Evolutionary conservation across 1,284 basidiomycete species (phyloP).

Genomic region (Fomes fomentarius): DNA sequence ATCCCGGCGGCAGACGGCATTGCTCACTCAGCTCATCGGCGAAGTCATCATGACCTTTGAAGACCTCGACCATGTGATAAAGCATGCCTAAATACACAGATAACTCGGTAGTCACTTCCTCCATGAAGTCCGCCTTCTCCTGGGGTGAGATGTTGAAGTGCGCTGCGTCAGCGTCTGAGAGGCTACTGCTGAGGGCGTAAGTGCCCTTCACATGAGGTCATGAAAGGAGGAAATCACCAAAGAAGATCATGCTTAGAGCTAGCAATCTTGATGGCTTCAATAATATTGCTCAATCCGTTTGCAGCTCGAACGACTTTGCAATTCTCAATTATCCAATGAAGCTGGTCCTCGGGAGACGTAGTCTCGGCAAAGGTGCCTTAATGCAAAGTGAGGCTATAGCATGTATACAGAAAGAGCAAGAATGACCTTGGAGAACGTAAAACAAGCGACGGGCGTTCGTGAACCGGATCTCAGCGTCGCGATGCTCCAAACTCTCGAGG

Average conservation of each 20-base stretch:
- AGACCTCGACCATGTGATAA: conserved; percentile 92
- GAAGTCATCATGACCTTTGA: conserved; percentile 90
- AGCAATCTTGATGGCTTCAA: conserved; percentile 90
- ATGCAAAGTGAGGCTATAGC: conserved; percentile 6
- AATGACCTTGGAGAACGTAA: conserved; percentile 88
- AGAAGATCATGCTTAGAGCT: conserved; percentile 87
- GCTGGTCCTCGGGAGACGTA: conserved; percentile 88
- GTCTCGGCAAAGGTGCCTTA: conserved; percentile 92
- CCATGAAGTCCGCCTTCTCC: conserved; percentile 79
- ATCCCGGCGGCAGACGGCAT: conserved; percentile 15
- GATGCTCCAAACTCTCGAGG: conserved; percentile 85
- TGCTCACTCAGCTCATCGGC: conserved; percentile 92
- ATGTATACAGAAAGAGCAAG: background rate
- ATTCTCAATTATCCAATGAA: conserved; percentile 96
- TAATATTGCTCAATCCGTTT: conserved; percentile 84
- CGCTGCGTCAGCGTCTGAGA: conserved; percentile 71
- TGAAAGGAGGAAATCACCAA: no score
- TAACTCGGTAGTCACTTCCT: conserved; percentile 89
- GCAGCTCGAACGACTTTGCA: conserved; percentile 84
- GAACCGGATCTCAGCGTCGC: conserved; percentile 82
- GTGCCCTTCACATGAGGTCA: no score
- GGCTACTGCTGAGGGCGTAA: conserved; percentile 48
- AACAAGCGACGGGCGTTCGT: conserved; percentile 86
- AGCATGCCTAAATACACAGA: conserved; percentile 92
- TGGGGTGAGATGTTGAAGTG: conserved; percentile 69